A percentile compares a stretch with the other conserved stretches of the same genome.
These are phyloP conservation scores for Aureobasidium sp. DNA, from an alignment of 2,329 filamentous ascomycete genomes.

Conservation along the genomic window DNA sequence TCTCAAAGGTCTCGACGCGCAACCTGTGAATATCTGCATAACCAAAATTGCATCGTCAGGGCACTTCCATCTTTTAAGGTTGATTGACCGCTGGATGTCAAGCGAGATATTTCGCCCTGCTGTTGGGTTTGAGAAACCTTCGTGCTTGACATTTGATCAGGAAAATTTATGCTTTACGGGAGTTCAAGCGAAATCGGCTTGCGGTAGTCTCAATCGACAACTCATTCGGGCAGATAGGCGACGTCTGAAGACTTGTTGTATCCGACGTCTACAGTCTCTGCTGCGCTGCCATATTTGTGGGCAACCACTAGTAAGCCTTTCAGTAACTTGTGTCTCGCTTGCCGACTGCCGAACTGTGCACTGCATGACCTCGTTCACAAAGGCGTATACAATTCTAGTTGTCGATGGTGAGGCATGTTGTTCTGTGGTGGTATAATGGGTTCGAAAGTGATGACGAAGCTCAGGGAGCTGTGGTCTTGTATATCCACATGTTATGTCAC, in stretches of 20 bases:
- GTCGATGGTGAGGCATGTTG: not conserved
- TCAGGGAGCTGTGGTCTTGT: not conserved
- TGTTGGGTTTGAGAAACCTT: not conserved
- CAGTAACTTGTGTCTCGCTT: not conserved
- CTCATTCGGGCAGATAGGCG: not conserved
- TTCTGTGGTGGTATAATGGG: not conserved
- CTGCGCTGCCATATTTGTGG: not conserved
- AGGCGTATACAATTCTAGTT: not conserved
- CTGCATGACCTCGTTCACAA: not conserved
- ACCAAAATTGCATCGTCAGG: not conserved
- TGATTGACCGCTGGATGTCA: not conserved
- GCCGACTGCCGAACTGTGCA: not conserved
- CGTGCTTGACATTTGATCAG: not conserved
- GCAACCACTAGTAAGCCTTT: not conserved
- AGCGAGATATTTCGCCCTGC: not conserved
- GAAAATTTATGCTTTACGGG: not conserved
- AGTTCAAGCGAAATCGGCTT: not conserved
- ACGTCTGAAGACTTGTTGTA: not conserved
- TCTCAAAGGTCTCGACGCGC: not conserved
- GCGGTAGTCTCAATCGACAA: not conserved
- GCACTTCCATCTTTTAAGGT: not conserved
- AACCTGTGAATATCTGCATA: not conserved
- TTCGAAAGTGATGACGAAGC: not conserved
- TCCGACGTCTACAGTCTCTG: not conserved
- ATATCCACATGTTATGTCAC: not conserved